Evolutionary conservation across 345 rosid species (phyloP).

Genomic region (Dovyalis caffra): DNA sequence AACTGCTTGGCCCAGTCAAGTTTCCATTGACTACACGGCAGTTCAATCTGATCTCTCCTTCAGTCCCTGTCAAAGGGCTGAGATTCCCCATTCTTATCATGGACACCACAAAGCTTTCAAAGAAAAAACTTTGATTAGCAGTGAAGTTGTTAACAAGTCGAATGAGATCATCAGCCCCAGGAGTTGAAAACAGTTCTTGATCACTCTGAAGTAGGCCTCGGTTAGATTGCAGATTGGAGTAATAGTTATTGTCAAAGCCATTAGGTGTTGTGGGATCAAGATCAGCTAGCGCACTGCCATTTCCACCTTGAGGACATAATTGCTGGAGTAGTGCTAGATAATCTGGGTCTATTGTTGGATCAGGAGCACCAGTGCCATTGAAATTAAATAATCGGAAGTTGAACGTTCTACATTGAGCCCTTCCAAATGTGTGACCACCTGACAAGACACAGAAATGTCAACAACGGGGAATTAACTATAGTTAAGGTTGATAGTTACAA

Average conservation of each 20-base stretch:
- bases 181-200: slow-evolving; percentile 53
- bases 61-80: slow-evolving; percentile 43
- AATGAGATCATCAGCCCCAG: slow-evolving; percentile 41
- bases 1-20: neutral
- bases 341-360: slow-evolving; percentile 49
- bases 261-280: slow-evolving; percentile 55
- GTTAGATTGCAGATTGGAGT: slow-evolving; percentile 38
- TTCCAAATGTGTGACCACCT: slow-evolving; percentile 76
- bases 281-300: slow-evolving; percentile 25
- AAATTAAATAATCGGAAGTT: slow-evolving; percentile 46
- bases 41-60: slow-evolving; percentile 55
- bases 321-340: slow-evolving; percentile 35
- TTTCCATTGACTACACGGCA: slow-evolving; percentile 45
- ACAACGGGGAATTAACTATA: neutral
- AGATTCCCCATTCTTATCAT: slow-evolving; percentile 71
- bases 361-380: slow-evolving; percentile 39
- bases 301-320: slow-evolving; percentile 56
- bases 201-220: slow-evolving; percentile 59
- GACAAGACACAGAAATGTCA: neutral
- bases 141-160: slow-evolving; percentile 40
- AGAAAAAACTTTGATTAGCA: slow-evolving; percentile 48
- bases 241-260: slow-evolving; percentile 49
- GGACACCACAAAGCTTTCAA: slow-evolving; percentile 48
- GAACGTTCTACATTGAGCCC: slow-evolving; percentile 43
- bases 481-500: neutral